Base-by-base conservation (phyloP, 2,329 filamentous ascomycete genomes). In the Cladobotryum protrusum region DNA sequence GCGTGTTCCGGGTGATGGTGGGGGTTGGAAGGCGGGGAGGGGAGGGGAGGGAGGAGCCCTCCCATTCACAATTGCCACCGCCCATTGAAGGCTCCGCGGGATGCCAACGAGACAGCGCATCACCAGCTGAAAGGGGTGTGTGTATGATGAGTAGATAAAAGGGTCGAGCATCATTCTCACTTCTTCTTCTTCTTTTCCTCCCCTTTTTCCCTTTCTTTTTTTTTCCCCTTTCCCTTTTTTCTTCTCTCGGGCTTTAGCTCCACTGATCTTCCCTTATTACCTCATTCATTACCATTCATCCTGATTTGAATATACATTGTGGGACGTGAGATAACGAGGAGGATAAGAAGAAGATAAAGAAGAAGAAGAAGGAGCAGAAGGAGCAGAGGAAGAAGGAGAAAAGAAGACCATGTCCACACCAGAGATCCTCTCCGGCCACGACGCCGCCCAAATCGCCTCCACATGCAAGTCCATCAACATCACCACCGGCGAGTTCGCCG, bases 401-500 rank as follows among this genome's bases (percentile, higher is more conserved):
- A 33, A 45, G 11, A 11, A 36, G 20, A 20, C 18, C 17, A 52
- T 50, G 50, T 34, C 47, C 37, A 24, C 14, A 41, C 43, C 43
- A 12, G 12, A 41, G 46, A 59, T 65, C 48, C 59, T 61, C 55
- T 55, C 61, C 45, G 52, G 50, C 57, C 45, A 48, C 29, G 64
- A 68, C 58, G 55, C 56, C 7, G 57, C 59, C 35, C 56, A 57
- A 50, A 58, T 64, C 42, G 51, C 59, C 4, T 50, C 58, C 12
- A 58, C 60, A 7, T 67, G 65, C 60, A 35, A 45, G 20, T 48
- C 54, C 4, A 56, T 77, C 64, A 65, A 64, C 63, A 72, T 95
- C 40, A 82, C 79, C 9, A 64, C 69, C 14, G 65, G 72, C 44
- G 85, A 95, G 65, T 80, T 95, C 64, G 65, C 74, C 52, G 72